Evolutionary conservation across 495 filamentous ascomycete species (phyloP), one percentile per base, ranked within the genome.

Genomic region (Saxophila tyrrhenica): DNA sequence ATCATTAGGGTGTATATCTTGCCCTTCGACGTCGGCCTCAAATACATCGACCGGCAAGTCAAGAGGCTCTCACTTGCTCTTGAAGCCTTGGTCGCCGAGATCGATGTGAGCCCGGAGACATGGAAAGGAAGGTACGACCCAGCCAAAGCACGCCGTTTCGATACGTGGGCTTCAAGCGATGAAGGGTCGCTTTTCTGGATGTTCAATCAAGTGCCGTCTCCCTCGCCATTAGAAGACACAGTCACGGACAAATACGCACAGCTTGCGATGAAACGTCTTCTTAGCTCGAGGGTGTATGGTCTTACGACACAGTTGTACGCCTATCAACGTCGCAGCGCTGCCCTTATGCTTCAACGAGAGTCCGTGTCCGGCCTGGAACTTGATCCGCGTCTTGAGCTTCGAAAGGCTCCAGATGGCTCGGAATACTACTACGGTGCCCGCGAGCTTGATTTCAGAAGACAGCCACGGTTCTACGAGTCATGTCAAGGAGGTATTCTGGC

Each of bases 331-430:
- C 78, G 84, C 44, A 89, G 88, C 0, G 87, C 86, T 11, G 87
- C 88, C 8, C 64, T 82, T 29, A 96, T 97, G 89, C 67, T 95
- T 21, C 85, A 94, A 61, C 80, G 84, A 46, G 91, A 97, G 66
- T 67, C 75, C 10, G 75, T 82, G 24, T 79, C 86, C 3, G 69
- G 72, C 11, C 73, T 75, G 48, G 73, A 79, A 43, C 67, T 87
- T 15, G 90, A 96, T 70, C 87, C 90, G 10, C 79, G 90, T 5
- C 70, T 94, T 5, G 73, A 77, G 48, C 56, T 66, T 1, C 69
- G 73, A 20, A 55, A 62, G 2, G 78, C 83, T 44, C 87, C 86
- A 25, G 69, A 68, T 10, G 86, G 84, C 1, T 56, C 69, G 17
- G 61, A 69, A 1, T 95, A 81, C 68, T 95, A 86, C 60, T 86